Conservation (phyloP, 352 stramenopile genomes). For the Phytophthora sojae region DNA sequence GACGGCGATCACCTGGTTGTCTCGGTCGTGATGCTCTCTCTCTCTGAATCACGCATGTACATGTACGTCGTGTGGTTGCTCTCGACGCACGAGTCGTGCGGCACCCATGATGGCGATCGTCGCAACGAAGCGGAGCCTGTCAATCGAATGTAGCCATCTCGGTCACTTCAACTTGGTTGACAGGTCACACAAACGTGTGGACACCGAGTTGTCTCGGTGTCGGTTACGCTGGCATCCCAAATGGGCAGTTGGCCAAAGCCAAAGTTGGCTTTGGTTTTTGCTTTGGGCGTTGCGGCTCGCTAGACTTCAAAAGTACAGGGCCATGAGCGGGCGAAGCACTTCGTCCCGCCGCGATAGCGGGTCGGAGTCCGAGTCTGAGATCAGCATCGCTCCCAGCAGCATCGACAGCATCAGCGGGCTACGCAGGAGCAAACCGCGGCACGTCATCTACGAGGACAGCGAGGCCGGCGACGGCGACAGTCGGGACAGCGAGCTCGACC, state of each 20-base stretch:
- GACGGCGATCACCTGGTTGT: background rate
- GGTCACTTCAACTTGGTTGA: background rate
- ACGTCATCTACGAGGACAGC: conserved; percentile 37
- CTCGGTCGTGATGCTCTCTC: background rate
- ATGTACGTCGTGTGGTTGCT: conserved; percentile 1
- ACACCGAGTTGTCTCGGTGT: background rate
- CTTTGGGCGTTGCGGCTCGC: no score
- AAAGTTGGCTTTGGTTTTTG: no score
- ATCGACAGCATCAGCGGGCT: conserved; percentile 28
- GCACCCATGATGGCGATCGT: conserved; percentile 14
- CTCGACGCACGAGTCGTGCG: conserved; percentile 16
- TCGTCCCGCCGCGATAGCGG: conserved; percentile 21
- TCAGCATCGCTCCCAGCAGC: conserved; percentile 35
- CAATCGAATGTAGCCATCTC: conserved; percentile 23
- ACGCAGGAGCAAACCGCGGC: conserved; percentile 23
- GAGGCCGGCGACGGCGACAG: conserved; percentile 47
- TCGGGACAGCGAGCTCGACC: conserved; percentile 61
- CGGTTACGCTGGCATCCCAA: background rate
- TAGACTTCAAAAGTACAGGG: background rate
- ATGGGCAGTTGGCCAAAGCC: no score
- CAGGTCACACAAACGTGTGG: no score
- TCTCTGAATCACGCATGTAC: background rate
- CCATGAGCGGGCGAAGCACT: conserved; percentile 26
- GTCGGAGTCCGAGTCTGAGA: conserved; percentile 34
- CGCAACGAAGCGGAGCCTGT: conserved; percentile 1